Percentiles rank a stretch among this genome's conserved stretches.
phyloP scores from a whole-genome alignment of 495 filamentous ascomycete genomes.

The Aspergillus cavernicola region DNA sequence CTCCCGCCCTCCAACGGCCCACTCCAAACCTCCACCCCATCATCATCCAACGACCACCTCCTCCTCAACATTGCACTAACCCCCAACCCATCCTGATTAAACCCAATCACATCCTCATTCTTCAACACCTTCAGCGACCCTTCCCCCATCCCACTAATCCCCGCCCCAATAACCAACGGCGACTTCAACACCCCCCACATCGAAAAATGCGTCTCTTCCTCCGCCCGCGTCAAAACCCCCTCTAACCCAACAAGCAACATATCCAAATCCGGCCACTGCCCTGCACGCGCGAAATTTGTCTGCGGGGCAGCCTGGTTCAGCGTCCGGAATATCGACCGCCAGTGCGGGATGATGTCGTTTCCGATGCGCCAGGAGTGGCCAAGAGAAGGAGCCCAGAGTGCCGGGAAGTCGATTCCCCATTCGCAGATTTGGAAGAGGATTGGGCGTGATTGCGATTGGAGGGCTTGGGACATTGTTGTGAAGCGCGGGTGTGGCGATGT shows the following conservation, averaged over 20 bases:
- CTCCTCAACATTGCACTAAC: slow-evolving; percentile 35
- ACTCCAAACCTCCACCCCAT: slow-evolving; percentile 49
- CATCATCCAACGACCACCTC: slow-evolving; percentile 39
- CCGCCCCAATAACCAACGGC: slow-evolving; percentile 49
- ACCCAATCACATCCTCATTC: slow-evolving; percentile 49
- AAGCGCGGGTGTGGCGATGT: slow-evolving; percentile 27
- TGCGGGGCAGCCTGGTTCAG: slow-evolving; percentile 46
- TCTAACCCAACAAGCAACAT: slow-evolving; percentile 50
- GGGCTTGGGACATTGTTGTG: slow-evolving; percentile 31
- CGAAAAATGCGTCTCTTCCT: slow-evolving; percentile 53
- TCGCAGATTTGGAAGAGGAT: slow-evolving; percentile 51
- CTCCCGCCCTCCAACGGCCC: slow-evolving; percentile 38
- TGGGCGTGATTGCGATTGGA: slow-evolving; percentile 23
- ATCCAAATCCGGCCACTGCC: slow-evolving; percentile 53
- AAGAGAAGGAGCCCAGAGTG: slow-evolving; percentile 44
- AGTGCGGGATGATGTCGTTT: slow-evolving; percentile 52
- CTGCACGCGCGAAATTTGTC: slow-evolving; percentile 30
- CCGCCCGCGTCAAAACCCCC: slow-evolving; percentile 25
- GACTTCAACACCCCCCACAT: slow-evolving; percentile 58
- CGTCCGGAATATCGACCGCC: slow-evolving; percentile 48
- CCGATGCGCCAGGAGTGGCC: slow-evolving; percentile 51
- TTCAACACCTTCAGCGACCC: slow-evolving; percentile 37
- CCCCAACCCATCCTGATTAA: slow-evolving; percentile 53
- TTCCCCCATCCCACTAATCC: slow-evolving; percentile 23
- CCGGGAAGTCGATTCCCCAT: slow-evolving; percentile 50